Percentiles rank a stretch among this genome's conserved stretches.
These are phyloP conservation scores for Candida multigemmis DNA, from an alignment of 805 yeast genomes.

Conservation along the genomic window DNA sequence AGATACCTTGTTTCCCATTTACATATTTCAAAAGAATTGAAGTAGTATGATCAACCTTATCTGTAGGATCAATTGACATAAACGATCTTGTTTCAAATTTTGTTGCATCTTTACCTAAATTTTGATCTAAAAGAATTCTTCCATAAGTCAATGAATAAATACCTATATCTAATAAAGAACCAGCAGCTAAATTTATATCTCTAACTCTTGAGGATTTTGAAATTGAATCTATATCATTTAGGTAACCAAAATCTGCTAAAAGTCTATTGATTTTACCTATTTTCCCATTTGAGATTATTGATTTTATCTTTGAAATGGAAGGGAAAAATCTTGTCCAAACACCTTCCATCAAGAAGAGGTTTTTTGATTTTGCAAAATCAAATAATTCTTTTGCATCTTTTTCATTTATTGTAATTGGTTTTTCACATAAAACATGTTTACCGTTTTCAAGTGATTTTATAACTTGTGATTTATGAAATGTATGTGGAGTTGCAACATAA, in stretches of 20 bases:
- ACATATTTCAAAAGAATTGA: constrained; percentile 27
- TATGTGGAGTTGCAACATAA: constrained; percentile 49
- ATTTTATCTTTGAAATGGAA: constrained; percentile 18
- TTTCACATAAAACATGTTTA: constrained; percentile 47
- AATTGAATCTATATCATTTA: constrained; percentile 20
- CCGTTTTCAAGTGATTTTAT: constrained; percentile 32
- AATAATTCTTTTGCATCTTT: constrained; percentile 34
- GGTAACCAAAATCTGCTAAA: constrained; percentile 32
- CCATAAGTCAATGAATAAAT: constrained; percentile 42
- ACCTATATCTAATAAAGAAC: constrained; percentile 49
- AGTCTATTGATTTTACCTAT: constrained; percentile 41
- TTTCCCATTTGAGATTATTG: constrained; percentile 28
- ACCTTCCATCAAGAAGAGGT: constrained; percentile 48
- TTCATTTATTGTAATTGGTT: constrained; percentile 42
- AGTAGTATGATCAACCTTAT: constrained; percentile 34
- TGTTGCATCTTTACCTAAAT: constrained; percentile 18
- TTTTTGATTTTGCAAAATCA: constrained; percentile 33
- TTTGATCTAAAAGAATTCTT: constrained; percentile 27
- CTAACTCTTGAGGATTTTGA: constrained; percentile 27
- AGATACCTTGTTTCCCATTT: constrained; percentile 32
- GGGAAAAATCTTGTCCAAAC: constrained; percentile 54
- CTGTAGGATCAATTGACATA: constrained; percentile 22
- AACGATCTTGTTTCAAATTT: constrained; percentile 19
- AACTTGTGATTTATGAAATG: constrained; percentile 38
- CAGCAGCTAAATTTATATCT: constrained; percentile 43